Evolutionary conservation across 345 rosid species (phyloP), one percentile per base, ranked within the genome.

Genomic region (Moricandia arvensis): DNA sequence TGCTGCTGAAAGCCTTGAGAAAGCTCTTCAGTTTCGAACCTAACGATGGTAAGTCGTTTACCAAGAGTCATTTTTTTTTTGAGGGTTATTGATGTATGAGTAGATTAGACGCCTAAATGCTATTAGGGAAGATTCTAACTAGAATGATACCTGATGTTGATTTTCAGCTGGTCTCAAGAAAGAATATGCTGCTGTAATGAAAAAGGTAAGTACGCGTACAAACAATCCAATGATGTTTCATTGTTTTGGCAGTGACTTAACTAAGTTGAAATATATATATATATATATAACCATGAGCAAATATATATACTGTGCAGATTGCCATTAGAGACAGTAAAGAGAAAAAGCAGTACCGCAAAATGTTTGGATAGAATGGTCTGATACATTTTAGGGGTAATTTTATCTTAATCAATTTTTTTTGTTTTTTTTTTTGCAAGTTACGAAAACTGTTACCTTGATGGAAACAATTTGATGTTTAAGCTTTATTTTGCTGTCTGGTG

Each of bases 1-100:
- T 76, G 97, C 98, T n/a, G 96, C 81, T 51, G 98, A 91, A 80
- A 94, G 97, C 86, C 89, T 94, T 72, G 82, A 81, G 76, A 91
- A 89, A 86, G 98, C 98, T 54, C 81, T 89, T 79, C 85, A 78
- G 18, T 80, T 80, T 94, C 81, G 98, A 94, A 83, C 98, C 98
- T 70, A 90, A 90, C 29, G 98, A 94, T 58, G 88, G 97, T 94
- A 34, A 71, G 86, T 68, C 64, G 61, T 70, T 73, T 27, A 62
- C 59, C 62, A 35, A 33, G 17, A 27, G 31, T 58, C 37, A 1
- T 59, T 27, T 7, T 31, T 29, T 68, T 21, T 31, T 16, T 35
- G 5, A 5, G 26, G 15, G 7, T 4, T 31, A 55, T 34, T 59
- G 60, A 62, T 51, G 59, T 76, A 21, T 15, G 21, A 27, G 35